phyloP scores from a whole-genome alignment of 192 early-diverging fungal species.

The Coemansia biformis region DNA sequence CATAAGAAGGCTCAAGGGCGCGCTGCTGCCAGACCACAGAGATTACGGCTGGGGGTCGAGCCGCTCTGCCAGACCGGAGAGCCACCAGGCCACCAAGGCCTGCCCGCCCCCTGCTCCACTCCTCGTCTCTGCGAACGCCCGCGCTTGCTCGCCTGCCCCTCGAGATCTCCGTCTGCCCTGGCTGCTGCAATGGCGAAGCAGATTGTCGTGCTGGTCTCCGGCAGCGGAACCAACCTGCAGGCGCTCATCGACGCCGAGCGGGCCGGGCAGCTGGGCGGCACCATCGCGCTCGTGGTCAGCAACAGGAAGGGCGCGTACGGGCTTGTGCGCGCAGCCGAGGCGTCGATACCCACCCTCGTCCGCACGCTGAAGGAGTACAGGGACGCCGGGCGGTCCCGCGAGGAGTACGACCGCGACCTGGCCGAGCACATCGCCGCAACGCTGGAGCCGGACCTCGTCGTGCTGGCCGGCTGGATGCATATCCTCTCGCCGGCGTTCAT shows the following conservation, averaged over 20 bases:
- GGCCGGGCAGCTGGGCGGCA: constrained; percentile 50
- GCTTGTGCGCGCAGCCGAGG: constrained; percentile 76
- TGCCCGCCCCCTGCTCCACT: too few relatives aligned
- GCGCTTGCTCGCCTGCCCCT: too few relatives aligned
- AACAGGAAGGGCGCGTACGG: constrained; percentile 83
- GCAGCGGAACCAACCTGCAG: constrained; percentile 93
- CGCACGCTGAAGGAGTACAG: constrained; percentile 81
- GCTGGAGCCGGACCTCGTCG: constrained; percentile 71
- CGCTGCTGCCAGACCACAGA: too few relatives aligned
- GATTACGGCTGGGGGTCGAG: too few relatives aligned
- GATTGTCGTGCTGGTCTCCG: constrained; percentile 91
- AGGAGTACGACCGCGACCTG: constrained; percentile 84
- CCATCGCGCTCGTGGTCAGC: constrained; percentile 84
- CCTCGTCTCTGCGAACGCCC: too few relatives aligned
- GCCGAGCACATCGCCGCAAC: constrained; percentile 59
- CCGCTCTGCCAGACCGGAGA: too few relatives aligned
- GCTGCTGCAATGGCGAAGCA: constrained; percentile 19
- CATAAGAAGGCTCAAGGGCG: too few relatives aligned
- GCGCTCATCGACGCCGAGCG: constrained; percentile 83
- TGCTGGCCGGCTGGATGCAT: constrained; percentile 98
- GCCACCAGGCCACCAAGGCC: too few relatives aligned
- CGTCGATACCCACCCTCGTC: constrained; percentile 76
- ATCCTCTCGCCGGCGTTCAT: constrained; percentile 88
- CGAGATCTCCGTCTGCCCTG: background rate
- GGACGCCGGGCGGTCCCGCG: constrained; percentile 73